These are phyloP conservation scores for Mycena albidolilacea DNA, from an alignment of 768 basidiomycete species.

Conservation along the genomic window DNA sequence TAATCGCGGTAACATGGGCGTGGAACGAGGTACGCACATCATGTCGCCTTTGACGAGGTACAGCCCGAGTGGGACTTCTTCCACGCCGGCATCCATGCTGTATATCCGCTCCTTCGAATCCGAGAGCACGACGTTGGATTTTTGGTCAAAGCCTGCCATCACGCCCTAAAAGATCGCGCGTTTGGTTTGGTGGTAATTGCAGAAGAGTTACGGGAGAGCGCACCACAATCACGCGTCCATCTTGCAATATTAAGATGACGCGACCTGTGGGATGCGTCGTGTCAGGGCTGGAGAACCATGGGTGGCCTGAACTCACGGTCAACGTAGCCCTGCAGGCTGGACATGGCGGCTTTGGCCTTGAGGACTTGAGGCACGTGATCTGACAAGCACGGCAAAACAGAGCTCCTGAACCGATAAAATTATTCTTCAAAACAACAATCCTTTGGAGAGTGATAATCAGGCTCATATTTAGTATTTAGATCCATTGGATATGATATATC, in stretches of 20 bases:
- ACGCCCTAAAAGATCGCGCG: constrained; percentile 71
- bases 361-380: constrained; percentile 10
- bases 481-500: too few relatives aligned
- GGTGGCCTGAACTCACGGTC: constrained; percentile 70
- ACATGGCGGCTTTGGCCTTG: constrained; percentile 71
- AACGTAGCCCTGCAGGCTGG: constrained; percentile 92
- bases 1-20: constrained; percentile 13
- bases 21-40: constrained; percentile 75
- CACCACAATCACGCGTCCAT: constrained; percentile 95
- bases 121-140: constrained; percentile 95
- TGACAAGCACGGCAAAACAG: constrained; percentile 6
- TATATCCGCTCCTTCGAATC: constrained; percentile 96
- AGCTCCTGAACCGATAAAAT: background rate
- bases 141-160: constrained; percentile 94
- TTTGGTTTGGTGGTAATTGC: constrained; percentile 6
- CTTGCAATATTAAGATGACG: constrained; percentile 95
- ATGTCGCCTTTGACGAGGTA: constrained; percentile 99
- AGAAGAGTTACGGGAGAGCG: constrained; percentile 46
- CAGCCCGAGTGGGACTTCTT: constrained; percentile 93
- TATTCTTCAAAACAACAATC: too few relatives aligned
- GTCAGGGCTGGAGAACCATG: constrained; percentile 8
- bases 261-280: constrained; percentile 66
- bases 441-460: too few relatives aligned
- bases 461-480: too few relatives aligned
- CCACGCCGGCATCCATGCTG: constrained; percentile 91